phyloP scores from a whole-genome alignment of 352 stramenopile species.

The Phytophthora niederhauseri region DNA sequence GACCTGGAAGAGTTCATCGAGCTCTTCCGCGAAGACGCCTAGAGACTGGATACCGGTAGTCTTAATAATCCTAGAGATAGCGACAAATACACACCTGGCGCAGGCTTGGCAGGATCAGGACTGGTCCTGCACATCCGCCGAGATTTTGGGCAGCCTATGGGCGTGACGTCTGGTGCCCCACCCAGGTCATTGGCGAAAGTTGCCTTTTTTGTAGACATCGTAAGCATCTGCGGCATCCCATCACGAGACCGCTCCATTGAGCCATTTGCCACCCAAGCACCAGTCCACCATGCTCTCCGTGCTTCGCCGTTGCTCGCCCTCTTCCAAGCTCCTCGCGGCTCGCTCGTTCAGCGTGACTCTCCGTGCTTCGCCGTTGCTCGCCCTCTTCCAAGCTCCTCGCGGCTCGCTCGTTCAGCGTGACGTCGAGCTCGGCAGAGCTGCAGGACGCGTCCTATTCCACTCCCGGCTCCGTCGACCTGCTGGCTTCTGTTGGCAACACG shows the following conservation, averaged over 20 bases:
- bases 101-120: background rate
- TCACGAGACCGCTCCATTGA: constrained; percentile 21
- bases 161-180: constrained; percentile 14
- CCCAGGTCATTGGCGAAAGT: constrained; percentile 23
- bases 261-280: constrained; percentile 16
- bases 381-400: background rate
- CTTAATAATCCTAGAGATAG: background rate
- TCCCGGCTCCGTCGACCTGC: constrained; percentile 54
- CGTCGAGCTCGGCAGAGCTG: constrained; percentile 5
- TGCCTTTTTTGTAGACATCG: constrained; percentile 12
- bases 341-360: constrained; percentile 17
- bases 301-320: constrained; percentile 5
- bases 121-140: constrained; percentile 18
- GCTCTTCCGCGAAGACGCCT: constrained; percentile 77
- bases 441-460: constrained; percentile 3
- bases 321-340: constrained; percentile 1
- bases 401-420: constrained; percentile 12
- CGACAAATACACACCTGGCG: background rate
- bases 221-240: constrained; percentile 30
- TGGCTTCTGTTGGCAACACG: constrained; percentile 77
- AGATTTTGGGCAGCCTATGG: constrained; percentile 23
- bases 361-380: constrained; percentile 8
- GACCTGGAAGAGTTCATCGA: constrained; percentile 83
- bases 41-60: constrained; percentile 28
- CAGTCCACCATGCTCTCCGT: constrained; percentile 23